These are phyloP conservation scores for Acer campestre DNA, from an alignment of 345 rosid species.

Conservation along the genomic window DNA sequence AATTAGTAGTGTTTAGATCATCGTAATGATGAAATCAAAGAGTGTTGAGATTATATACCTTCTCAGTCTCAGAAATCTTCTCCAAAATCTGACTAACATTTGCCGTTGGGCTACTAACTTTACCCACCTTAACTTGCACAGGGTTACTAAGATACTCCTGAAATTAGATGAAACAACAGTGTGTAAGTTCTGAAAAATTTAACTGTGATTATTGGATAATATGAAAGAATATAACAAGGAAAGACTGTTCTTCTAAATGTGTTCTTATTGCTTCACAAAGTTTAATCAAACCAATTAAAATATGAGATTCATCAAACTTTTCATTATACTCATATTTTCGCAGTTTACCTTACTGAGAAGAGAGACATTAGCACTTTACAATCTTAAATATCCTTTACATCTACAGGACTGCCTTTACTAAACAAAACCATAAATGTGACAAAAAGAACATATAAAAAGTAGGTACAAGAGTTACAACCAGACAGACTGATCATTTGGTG, in stretches of 20 bases:
- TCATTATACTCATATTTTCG: constrained; percentile 2
- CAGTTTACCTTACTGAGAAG: not conserved
- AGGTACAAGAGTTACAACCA: not conserved
- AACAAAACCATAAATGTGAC: not conserved
- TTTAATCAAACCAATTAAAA: not conserved
- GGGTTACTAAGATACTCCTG: constrained; percentile 44
- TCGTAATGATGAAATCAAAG: not conserved
- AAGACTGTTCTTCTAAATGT: not conserved
- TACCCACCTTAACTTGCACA: constrained; percentile 46
- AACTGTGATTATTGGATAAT: not conserved
- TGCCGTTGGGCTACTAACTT: constrained; percentile 47
- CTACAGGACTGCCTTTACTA: not conserved
- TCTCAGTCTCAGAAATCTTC: constrained; percentile 43
- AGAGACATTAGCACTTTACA: not conserved
- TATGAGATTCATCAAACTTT: not conserved
- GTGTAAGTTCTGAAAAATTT: not conserved
- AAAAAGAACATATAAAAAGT: not conserved
- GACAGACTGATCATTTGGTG: not conserved
- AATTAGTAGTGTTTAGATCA: not conserved
- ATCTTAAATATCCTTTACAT: not conserved
- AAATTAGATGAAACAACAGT: constrained; percentile 12
- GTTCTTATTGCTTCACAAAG: not conserved
- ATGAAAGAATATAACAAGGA: not conserved
- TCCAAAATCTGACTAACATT: constrained; percentile 35
- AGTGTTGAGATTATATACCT: constrained; percentile 27